Evolutionary conservation across 441 rosid species (phyloP).

Genomic region (Jatropha podagrica): DNA sequence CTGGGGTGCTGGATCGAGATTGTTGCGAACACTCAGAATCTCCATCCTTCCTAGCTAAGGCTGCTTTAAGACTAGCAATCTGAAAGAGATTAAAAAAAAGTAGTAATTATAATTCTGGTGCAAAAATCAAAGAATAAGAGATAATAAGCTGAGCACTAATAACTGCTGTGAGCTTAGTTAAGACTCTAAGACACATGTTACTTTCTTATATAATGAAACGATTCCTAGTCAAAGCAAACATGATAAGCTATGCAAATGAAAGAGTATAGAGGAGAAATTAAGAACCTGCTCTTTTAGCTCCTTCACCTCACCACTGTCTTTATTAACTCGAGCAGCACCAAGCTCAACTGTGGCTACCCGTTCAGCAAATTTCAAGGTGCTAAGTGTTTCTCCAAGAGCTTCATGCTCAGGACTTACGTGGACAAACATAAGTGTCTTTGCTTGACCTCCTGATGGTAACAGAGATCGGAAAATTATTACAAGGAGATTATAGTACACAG

Average conservation of each 20-base stretch:
- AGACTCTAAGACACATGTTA: background rate
- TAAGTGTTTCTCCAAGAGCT: constrained; percentile 80
- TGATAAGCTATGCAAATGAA: background rate
- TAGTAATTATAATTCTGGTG: constrained; percentile 10
- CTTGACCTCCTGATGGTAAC: constrained; percentile 71
- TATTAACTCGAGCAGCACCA: constrained; percentile 87
- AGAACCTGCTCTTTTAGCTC: constrained; percentile 89
- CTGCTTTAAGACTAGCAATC: constrained; percentile 88
- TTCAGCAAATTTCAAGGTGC: constrained; percentile 91
- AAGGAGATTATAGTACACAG: background rate
- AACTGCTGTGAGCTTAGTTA: background rate
- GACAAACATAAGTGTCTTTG: constrained; percentile 92
- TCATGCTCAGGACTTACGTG: constrained; percentile 90
- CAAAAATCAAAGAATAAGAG: constrained; percentile 7
- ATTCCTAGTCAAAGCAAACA: background rate
- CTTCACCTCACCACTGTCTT: constrained; percentile 66
- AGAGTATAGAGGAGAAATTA: background rate
- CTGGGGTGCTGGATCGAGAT: constrained; percentile 59
- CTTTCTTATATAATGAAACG: background rate
- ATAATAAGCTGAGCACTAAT: background rate
- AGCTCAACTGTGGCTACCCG: constrained; percentile 89
- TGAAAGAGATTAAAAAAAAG: constrained; percentile 28
- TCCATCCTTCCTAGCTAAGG: constrained; percentile 74
- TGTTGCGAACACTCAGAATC: constrained; percentile 44
- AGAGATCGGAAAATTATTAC: constrained; percentile 8